phyloP scores from a whole-genome alignment of 306 rosid genomes.

The Malus asiatica region DNA sequence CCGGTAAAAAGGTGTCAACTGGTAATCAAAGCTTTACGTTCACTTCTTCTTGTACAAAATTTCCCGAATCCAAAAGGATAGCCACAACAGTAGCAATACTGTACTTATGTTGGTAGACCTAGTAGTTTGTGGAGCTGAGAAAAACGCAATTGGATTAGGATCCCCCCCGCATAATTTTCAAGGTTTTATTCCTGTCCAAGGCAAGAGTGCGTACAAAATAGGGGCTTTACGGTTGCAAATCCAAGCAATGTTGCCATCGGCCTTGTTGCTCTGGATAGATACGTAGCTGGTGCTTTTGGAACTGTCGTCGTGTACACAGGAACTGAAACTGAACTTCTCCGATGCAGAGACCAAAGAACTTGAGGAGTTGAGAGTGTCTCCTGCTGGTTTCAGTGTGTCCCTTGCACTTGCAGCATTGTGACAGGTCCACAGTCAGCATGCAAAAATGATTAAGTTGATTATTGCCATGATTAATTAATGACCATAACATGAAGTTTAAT shows the following conservation, averaged over 20 bases:
- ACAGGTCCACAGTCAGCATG: background rate
- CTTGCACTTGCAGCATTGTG: background rate
- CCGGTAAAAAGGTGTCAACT: background rate
- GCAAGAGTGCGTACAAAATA: background rate
- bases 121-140: background rate
- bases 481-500: background rate
- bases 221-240: background rate
- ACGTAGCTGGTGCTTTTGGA: background rate
- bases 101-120: too few species aligned
- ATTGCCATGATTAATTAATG: background rate
- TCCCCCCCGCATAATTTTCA: background rate
- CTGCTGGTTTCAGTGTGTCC: background rate
- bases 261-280: background rate
- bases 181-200: background rate
- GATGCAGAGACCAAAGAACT: background rate
- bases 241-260: background rate
- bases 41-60: background rate
- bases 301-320: background rate
- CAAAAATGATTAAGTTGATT: background rate
- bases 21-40: slow-evolving; percentile 3
- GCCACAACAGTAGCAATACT: background rate
- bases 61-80: background rate
- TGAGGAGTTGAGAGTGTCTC: background rate
- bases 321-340: background rate
- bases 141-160: background rate